Percentiles rank a stretch among this genome's conserved stretches.
These are phyloP conservation scores for Lentithecium fluviatile DNA, from an alignment of 495 filamentous ascomycete genomes.

Conservation along the genomic window DNA sequence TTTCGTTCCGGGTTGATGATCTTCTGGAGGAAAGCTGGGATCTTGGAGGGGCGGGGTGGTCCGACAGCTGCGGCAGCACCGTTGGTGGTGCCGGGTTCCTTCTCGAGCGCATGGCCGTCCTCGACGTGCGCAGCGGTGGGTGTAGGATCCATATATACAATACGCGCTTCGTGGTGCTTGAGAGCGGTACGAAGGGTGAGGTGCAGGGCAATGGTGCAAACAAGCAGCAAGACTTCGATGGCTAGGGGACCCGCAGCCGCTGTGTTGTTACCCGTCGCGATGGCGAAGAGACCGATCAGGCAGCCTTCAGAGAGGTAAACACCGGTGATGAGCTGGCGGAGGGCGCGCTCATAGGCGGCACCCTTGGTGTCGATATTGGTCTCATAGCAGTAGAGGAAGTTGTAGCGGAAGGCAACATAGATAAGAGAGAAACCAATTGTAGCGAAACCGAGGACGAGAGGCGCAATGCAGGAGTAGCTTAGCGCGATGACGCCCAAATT, in stretches of 20 bases:
- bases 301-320: constrained; percentile 82
- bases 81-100: constrained; percentile 32
- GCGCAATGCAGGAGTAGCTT: constrained; percentile 87
- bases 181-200: constrained; percentile 75
- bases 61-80: neutral
- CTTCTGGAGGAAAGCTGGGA: constrained; percentile 21
- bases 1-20: constrained; percentile 26
- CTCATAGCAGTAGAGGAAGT: constrained; percentile 88
- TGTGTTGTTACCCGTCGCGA: constrained; percentile 47
- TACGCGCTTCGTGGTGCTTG: constrained; percentile 50
- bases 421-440: constrained; percentile 80
- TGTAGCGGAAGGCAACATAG: constrained; percentile 94
- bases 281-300: constrained; percentile 86
- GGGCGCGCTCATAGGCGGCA: constrained; percentile 77
- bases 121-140: constrained; percentile 79
- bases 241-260: constrained; percentile 72
- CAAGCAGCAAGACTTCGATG: constrained; percentile 77
- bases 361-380: constrained; percentile 86
- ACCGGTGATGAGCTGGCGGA: constrained; percentile 88
- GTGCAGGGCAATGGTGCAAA: constrained; percentile 82
- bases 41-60: constrained; percentile 12
- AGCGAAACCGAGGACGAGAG: constrained; percentile 83
- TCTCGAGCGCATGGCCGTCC: constrained; percentile 60
- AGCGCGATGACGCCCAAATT: constrained; percentile 84
- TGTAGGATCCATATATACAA: constrained; percentile 17